These are phyloP conservation scores for Scheffersomyces titani DNA, from an alignment of 1,139 yeast species.

Conservation along the genomic window DNA sequence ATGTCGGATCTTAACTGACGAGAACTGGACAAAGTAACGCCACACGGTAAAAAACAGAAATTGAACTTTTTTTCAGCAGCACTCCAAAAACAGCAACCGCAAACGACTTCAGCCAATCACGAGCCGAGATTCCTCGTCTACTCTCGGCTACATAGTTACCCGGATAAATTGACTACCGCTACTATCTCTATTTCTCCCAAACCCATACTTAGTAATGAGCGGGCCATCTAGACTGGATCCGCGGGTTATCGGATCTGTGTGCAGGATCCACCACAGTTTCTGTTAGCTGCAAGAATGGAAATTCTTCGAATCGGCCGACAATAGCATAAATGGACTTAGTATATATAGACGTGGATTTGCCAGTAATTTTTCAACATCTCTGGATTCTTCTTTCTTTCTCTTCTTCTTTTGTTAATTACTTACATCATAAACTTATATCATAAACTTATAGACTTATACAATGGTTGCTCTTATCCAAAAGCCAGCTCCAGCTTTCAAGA, in stretches of 20 bases:
- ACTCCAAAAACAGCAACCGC: background rate
- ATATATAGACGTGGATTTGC: background rate
- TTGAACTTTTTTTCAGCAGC: background rate
- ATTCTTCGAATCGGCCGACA: background rate
- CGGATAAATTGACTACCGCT: background rate
- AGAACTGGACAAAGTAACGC: background rate
- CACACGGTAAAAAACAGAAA: background rate
- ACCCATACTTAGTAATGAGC: background rate
- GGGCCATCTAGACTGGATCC: slow-evolving; percentile 1
- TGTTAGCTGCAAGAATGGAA: background rate
- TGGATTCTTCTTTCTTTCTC: background rate
- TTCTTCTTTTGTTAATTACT: background rate
- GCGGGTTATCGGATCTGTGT: background rate
- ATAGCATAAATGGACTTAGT: background rate
- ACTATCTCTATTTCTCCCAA: background rate
- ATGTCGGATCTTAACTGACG: background rate
- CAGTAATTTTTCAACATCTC: background rate
- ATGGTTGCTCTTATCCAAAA: slow-evolving; percentile 91
- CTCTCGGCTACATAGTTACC: background rate
- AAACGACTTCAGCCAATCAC: background rate
- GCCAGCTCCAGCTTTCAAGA: slow-evolving; percentile 94
- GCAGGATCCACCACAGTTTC: background rate
- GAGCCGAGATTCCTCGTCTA: background rate
- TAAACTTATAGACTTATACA: slow-evolving; percentile 17
- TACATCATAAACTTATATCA: background rate